Percentiles rank a stretch among this genome's conserved stretches.
phyloP scores from a whole-genome alignment of 345 rosid genomes.

The Balakata baccata region DNA sequence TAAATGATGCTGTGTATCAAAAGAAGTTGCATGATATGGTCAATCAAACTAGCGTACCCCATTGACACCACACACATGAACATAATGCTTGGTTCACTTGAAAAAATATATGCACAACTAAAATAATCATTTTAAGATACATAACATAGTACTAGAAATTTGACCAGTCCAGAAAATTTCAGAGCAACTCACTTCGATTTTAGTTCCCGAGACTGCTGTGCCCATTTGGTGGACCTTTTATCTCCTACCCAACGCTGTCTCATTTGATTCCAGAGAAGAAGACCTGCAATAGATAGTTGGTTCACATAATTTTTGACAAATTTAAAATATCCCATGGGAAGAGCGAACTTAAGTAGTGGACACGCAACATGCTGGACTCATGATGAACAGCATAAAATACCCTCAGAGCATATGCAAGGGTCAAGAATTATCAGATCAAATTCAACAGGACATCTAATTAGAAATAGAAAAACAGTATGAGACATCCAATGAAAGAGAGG shows the following conservation, averaged over 20 bases:
- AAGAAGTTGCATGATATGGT: neutral
- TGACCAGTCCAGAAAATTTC: neutral
- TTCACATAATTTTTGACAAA: neutral
- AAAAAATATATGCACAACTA: neutral
- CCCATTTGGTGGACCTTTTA: constrained; percentile 12
- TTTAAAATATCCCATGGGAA: too few relatives aligned
- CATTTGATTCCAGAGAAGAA: constrained; percentile 31
- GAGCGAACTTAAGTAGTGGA: neutral
- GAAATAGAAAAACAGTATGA: neutral
- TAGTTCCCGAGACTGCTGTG: constrained; percentile 19
- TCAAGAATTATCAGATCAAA: neutral
- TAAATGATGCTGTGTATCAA: neutral
- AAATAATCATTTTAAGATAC: neutral
- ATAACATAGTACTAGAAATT: neutral
- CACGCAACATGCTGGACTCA: neutral
- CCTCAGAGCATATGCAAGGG: neutral
- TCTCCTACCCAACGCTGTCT: constrained; percentile 29
- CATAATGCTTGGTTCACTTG: neutral
- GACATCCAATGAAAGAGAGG: neutral
- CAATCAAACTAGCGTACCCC: neutral
- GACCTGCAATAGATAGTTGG: constrained; percentile 22
- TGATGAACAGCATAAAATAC: neutral
- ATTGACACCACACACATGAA: neutral
- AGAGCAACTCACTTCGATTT: constrained; percentile 28
- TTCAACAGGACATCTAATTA: neutral